A percentile compares a stretch with the other conserved stretches of the same genome.
phyloP scores from a whole-genome alignment of 2,329 filamentous ascomycete species.

The Cryphonectria radicalis region DNA sequence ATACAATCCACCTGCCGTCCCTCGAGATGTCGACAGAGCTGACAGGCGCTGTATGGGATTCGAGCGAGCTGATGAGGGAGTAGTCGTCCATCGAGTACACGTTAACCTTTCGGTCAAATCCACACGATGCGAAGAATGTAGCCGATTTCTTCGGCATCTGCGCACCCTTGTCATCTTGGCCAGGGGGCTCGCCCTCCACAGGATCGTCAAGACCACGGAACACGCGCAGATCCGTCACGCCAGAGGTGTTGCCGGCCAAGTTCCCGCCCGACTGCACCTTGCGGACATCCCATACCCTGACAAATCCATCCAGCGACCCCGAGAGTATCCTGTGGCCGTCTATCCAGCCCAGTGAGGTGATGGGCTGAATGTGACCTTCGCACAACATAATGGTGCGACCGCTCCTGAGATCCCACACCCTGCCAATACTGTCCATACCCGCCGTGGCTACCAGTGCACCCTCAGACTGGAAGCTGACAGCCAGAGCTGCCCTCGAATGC shows the following conservation, averaged over 20 bases:
- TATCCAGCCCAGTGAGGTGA: constrained; percentile 90
- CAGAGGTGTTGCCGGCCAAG: constrained; percentile 87
- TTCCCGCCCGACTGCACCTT: constrained; percentile 83
- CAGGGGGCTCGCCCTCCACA: constrained; percentile 62
- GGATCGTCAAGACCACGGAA: constrained; percentile 86
- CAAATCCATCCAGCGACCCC: constrained; percentile 90
- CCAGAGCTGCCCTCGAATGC: constrained; percentile 90
- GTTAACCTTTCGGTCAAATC: constrained; percentile 95
- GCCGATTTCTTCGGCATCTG: constrained; percentile 80
- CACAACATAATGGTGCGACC: constrained; percentile 95
- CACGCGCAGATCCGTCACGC: constrained; percentile 92
- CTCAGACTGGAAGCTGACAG: constrained; percentile 87
- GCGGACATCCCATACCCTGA: constrained; percentile 97
- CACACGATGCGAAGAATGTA: constrained; percentile 87
- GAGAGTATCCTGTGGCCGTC: constrained; percentile 94
- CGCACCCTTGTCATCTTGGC: constrained; percentile 67
- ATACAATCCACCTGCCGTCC: constrained; percentile 91
- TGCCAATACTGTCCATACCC: constrained; percentile 91
- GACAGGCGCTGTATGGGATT: constrained; percentile 90
- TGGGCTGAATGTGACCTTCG: constrained; percentile 90
- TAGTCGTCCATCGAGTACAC: constrained; percentile 97
- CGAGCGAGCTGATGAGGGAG: constrained; percentile 84
- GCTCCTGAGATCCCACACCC: constrained; percentile 92
- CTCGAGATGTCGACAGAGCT: constrained; percentile 86
- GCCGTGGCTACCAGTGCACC: constrained; percentile 89